phyloP scores from a whole-genome alignment of 2,329 filamentous ascomycete species.

The Zalaria sp. region DNA sequence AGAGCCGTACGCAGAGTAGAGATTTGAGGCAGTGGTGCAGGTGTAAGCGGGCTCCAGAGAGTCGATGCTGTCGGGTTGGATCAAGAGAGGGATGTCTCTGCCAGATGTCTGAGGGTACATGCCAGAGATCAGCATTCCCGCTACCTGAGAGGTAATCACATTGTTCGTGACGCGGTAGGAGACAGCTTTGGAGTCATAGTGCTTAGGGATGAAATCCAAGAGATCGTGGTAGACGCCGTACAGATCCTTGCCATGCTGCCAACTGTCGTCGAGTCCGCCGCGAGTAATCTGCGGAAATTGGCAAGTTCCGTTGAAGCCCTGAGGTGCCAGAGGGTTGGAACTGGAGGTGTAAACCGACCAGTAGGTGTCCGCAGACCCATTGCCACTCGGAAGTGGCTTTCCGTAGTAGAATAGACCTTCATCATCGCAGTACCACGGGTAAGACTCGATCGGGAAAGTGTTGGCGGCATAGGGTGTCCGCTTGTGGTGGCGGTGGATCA shows the following conservation, averaged over 20 bases:
- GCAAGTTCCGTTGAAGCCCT: conserved; percentile 59
- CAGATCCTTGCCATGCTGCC: conserved; percentile 62
- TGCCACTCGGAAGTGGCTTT: conserved; percentile 34
- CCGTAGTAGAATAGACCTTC: conserved; percentile 58
- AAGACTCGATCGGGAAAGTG: conserved; percentile 59
- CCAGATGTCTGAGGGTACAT: conserved; percentile 40
- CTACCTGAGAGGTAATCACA: conserved; percentile 68
- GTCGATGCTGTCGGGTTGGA: conserved; percentile 47
- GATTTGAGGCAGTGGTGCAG: conserved; percentile 39
- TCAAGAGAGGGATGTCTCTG: conserved; percentile 21
- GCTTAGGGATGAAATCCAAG: conserved; percentile 50
- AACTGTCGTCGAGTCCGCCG: conserved; percentile 58
- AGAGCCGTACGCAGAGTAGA: conserved; percentile 31
- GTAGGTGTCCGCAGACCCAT: conserved; percentile 42
- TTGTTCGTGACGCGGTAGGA: conserved; percentile 67
- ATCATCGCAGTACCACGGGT: conserved; percentile 60
- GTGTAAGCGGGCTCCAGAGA: conserved; percentile 60
- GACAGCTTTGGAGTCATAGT: conserved; percentile 32
- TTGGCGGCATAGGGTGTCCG: conserved; percentile 69
- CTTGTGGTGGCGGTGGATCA: conserved; percentile 78
- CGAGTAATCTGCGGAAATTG: conserved; percentile 71
- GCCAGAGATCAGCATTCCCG: conserved; percentile 57
- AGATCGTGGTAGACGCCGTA: conserved; percentile 62
- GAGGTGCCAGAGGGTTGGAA: conserved; percentile 51
- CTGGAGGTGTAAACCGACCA: conserved; percentile 50